A percentile compares a stretch with the other conserved stretches of the same genome.
phyloP scores from a whole-genome alignment of 1,284 basidiomycete genomes.

The Neotropicomus parvogracilis region DNA sequence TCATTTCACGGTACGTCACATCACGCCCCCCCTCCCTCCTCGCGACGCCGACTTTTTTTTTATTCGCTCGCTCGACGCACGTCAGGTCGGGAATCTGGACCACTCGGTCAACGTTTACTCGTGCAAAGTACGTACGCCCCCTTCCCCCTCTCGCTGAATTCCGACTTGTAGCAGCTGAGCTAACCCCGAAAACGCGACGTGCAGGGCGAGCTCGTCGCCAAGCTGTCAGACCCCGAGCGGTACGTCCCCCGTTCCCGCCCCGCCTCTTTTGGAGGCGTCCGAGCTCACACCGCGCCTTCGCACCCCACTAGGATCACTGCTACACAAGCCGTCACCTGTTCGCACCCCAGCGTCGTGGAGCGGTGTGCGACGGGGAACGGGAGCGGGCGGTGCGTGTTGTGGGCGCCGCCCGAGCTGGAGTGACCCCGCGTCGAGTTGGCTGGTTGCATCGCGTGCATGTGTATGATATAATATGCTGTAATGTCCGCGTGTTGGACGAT shows the following conservation, averaged over 20 bases:
- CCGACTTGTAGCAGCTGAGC: no score
- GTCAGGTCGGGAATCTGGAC: conserved; percentile 70
- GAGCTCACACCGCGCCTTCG: no score
- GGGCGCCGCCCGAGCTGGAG: conserved; percentile 49
- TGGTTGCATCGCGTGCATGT: not conserved
- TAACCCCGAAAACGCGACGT: no score
- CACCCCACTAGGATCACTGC: conserved; percentile 58
- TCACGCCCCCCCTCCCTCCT: no score
- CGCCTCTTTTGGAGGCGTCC: no score
- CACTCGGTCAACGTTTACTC: conserved; percentile 71
- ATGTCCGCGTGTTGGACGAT: no score
- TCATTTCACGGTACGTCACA: conserved; percentile 64
- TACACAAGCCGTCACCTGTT: conserved; percentile 79
- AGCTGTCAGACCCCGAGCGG: conserved; percentile 54
- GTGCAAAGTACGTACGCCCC: conserved; percentile 53
- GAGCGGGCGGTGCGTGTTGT: conserved; percentile 74
- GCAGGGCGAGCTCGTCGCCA: conserved; percentile 64
- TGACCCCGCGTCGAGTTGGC: not conserved
- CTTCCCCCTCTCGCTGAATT: not conserved
- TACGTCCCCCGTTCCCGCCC: conserved; percentile 31
- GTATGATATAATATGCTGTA: no score
- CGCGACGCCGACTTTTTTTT: no score
- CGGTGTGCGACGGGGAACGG: conserved; percentile 72
- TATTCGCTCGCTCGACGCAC: no score
- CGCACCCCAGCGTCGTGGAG: conserved; percentile 72